Percentiles rank a stretch among this genome's conserved stretches.
These are phyloP conservation scores for Trichoderma sp. DNA, from an alignment of 2,329 filamentous ascomycete species.

Conservation along the genomic window DNA sequence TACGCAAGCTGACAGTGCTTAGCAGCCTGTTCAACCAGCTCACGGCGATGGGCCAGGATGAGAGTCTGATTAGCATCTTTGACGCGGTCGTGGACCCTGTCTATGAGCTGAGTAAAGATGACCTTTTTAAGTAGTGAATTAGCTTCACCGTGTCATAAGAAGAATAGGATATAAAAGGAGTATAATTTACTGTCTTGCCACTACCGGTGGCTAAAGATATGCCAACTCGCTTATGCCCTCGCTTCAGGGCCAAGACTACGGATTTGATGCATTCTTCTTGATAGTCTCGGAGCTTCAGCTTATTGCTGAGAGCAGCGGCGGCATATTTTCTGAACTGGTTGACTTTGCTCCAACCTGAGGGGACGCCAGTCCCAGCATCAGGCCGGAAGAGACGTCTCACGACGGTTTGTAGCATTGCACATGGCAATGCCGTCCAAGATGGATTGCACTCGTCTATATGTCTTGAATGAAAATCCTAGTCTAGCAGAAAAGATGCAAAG, in stretches of 20 bases:
- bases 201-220: constrained; percentile 84
- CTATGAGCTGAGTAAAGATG: constrained; percentile 93
- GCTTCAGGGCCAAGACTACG: constrained; percentile 64
- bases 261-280: constrained; percentile 90
- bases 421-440: constrained; percentile 28
- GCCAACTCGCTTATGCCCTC: constrained; percentile 75
- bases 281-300: constrained; percentile 70
- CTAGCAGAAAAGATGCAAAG: not conserved
- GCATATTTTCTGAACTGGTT: constrained; percentile 23
- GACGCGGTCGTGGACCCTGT: constrained; percentile 59
- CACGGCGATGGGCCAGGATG: constrained; percentile 86
- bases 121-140: constrained; percentile 52
- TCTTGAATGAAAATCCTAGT: not conserved
- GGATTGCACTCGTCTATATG: not conserved
- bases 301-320: constrained; percentile 24
- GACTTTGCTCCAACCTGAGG: not conserved
- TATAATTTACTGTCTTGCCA: constrained; percentile 69
- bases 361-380: constrained; percentile 15
- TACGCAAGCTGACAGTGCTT: constrained; percentile 79
- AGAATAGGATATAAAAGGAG: not conserved
- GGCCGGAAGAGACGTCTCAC: constrained; percentile 30
- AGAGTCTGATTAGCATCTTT: constrained; percentile 68
- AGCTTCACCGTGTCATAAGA: not conserved
- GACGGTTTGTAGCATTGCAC: constrained; percentile 37
- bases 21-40: constrained; percentile 92